phyloP scores from a whole-genome alignment of 352 stramenopile genomes.

The Phytophthora brassicae region DNA sequence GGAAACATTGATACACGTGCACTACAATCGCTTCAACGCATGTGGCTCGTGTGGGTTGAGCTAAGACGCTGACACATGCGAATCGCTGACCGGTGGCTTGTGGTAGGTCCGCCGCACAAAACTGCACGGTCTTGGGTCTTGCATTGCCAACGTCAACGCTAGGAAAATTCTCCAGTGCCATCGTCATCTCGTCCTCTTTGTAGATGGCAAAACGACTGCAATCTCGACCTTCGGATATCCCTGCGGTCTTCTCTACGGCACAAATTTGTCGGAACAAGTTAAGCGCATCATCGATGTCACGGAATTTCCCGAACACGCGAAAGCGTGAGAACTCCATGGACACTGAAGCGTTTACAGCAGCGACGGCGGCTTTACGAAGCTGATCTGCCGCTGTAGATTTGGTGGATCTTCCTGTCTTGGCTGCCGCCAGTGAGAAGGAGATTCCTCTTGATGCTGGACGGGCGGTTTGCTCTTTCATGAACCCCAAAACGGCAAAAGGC shows the following conservation, averaged over 20 bases:
- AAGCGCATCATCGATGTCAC: slow-evolving; percentile 57
- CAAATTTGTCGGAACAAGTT: slow-evolving; percentile 74
- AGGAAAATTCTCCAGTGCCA: slow-evolving; percentile 72
- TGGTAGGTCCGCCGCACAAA: slow-evolving; percentile 45
- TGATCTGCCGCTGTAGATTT: slow-evolving; percentile 28
- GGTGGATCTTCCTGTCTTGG: slow-evolving; percentile 19
- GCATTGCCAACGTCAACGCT: slow-evolving; percentile 8
- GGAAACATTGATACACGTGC: slow-evolving; percentile 83
- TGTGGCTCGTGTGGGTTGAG: slow-evolving; percentile 23
- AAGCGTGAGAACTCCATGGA: slow-evolving; percentile 48
- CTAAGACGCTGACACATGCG: slow-evolving; percentile 60
- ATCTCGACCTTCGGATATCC: slow-evolving; percentile 32
- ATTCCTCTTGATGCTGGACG: slow-evolving; percentile 13
- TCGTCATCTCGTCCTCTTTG: slow-evolving; percentile 84
- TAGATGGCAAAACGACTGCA: slow-evolving; percentile 68
- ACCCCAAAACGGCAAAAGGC: slow-evolving; percentile 71
- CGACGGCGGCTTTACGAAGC: slow-evolving; percentile 21
- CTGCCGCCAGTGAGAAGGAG: slow-evolving; percentile 14
- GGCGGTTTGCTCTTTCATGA: slow-evolving; percentile 42
- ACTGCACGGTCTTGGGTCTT: slow-evolving; percentile 28
- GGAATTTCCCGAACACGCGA: slow-evolving; percentile 75
- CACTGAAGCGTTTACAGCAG: background rate
- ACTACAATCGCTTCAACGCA: slow-evolving; percentile 60
- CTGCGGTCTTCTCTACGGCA: slow-evolving; percentile 43
- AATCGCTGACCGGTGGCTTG: slow-evolving; percentile 71